Conservation (phyloP, 78 protist species). For the Dictyostelium capitatum region DNA sequence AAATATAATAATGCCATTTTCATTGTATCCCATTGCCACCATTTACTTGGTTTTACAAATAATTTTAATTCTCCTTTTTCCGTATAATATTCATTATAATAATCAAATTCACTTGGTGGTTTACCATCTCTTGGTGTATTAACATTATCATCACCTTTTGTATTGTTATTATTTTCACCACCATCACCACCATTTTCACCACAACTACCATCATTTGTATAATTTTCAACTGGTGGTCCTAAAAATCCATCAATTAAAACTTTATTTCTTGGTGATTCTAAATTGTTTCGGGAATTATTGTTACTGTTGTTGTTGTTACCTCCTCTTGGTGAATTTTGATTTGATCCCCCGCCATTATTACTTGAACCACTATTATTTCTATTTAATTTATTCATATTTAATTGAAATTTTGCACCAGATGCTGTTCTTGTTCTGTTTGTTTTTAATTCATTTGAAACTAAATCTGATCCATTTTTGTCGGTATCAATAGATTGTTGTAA, state of each 20-base stretch:
- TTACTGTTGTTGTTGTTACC: background rate
- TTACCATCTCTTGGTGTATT: background rate
- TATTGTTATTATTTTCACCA: no score
- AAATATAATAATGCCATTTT: background rate
- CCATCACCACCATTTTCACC: background rate
- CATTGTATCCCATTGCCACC: constrained; percentile 1
- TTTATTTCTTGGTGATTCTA: constrained; percentile 33
- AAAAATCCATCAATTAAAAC: background rate
- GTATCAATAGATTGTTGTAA: background rate
- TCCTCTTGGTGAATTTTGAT: background rate
- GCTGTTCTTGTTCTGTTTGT: background rate
- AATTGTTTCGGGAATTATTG: background rate
- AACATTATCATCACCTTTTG: background rate
- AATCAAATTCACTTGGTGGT: background rate
- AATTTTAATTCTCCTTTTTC: constrained; percentile 3
- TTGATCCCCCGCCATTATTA: background rate
- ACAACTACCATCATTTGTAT: background rate
- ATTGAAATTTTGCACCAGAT: background rate
- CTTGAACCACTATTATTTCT: constrained; percentile 13
- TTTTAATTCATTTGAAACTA: constrained; percentile 15
- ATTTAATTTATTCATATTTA: constrained; percentile 19
- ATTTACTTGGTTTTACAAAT: constrained; percentile 10
- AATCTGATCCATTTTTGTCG: constrained; percentile 24
- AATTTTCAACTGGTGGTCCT: background rate
- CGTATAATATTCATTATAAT: constrained; percentile 1